phyloP scores from a whole-genome alignment of 2,329 filamentous ascomycete species.

The Aspergillus thermomutatus region DNA sequence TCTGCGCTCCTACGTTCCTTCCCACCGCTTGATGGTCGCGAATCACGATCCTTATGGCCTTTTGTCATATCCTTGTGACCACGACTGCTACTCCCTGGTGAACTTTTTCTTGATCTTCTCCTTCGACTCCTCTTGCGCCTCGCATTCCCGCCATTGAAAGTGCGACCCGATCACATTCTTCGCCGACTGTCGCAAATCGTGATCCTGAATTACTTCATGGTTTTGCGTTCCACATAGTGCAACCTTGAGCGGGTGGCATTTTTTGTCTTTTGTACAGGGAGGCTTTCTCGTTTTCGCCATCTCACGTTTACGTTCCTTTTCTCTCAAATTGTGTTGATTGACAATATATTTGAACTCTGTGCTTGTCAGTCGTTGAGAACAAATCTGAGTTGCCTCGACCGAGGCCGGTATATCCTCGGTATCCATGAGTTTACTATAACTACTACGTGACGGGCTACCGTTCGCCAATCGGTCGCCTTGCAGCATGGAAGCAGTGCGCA shows the following conservation, averaged over 20 bases:
- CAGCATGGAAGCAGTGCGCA: not conserved
- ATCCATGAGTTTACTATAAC: not conserved
- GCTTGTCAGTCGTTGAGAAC: not conserved
- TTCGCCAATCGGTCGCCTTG: not conserved
- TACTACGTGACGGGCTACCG: not conserved
- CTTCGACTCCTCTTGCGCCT: not conserved
- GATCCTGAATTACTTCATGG: not conserved
- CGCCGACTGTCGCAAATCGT: not conserved
- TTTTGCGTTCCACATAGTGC: not conserved
- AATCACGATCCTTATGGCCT: conserved; percentile 16
- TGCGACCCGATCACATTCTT: not conserved
- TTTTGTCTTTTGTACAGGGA: not conserved
- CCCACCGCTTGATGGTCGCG: conserved; percentile 17
- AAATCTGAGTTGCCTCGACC: not conserved
- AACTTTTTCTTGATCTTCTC: conserved; percentile 3
- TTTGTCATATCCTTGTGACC: conserved; percentile 7
- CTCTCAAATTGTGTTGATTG: not conserved
- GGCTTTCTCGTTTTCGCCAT: not conserved
- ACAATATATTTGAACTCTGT: not conserved
- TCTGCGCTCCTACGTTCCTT: conserved; percentile 12
- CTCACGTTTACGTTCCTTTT: not conserved
- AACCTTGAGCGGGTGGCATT: not conserved
- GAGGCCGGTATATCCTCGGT: not conserved
- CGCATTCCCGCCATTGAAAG: not conserved
- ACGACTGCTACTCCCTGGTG: conserved; percentile 10